Evolutionary conservation across 176 grass and related monocot genomes (phyloP).

Genomic region (Oryza glaberrima): DNA sequence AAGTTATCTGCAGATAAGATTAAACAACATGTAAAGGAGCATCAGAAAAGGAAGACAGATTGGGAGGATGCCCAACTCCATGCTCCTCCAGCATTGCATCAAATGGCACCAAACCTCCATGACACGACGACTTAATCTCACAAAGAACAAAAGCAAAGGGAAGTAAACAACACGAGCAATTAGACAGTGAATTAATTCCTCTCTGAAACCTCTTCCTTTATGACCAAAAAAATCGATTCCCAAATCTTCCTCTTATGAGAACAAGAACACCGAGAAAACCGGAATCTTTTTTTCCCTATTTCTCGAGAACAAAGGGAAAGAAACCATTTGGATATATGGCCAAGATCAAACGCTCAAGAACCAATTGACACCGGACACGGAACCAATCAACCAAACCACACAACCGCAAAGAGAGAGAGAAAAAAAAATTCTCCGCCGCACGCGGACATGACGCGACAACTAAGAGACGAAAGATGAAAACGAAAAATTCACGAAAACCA

Average conservation of each 20-base stretch:
- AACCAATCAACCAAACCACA: slow-evolving; percentile 9
- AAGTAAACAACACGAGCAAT: not conserved
- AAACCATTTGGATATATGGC: slow-evolving; percentile 4
- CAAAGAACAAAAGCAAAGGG: not conserved
- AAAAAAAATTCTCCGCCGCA: not conserved
- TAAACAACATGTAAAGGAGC: not conserved
- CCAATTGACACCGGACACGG: not conserved
- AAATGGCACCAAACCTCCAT: not conserved
- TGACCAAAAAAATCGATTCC: slow-evolving; percentile 1
- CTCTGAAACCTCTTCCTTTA: not conserved
- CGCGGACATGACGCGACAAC: slow-evolving; percentile 25
- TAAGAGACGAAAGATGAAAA: slow-evolving; percentile 25
- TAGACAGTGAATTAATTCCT: not conserved
- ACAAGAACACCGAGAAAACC: not conserved
- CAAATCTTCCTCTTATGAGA: not conserved
- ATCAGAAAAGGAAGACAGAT: not conserved
- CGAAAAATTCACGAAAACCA: not conserved
- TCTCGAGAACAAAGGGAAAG: not conserved
- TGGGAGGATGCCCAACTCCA: not conserved
- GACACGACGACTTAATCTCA: not conserved
- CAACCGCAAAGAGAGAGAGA: not conserved
- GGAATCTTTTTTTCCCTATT: not conserved
- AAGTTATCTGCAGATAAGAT: slow-evolving; percentile 4
- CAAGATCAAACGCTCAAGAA: slow-evolving; percentile 20
- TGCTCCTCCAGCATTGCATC: not conserved